Percentiles rank a stretch among this genome's conserved stretches.
These are phyloP conservation scores for Kazachstania psychrophila DNA, from an alignment of 805 yeast genomes.

Conservation along the genomic window DNA sequence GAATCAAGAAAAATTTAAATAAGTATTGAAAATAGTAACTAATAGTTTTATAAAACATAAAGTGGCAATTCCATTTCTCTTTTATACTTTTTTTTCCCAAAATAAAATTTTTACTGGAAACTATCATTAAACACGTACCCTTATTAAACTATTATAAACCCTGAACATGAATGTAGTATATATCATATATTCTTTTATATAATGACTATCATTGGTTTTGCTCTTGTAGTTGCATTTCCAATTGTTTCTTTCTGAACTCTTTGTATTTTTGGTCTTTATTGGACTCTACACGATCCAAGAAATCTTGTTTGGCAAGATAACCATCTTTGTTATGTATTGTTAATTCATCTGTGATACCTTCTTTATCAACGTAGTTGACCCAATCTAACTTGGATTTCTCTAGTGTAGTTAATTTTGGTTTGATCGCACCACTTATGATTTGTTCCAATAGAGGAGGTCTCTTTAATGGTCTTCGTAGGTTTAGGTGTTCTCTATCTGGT, in stretches of 20 bases:
- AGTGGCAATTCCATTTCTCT: background rate
- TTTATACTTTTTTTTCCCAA: background rate
- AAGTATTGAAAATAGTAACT: background rate
- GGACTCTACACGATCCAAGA: slow-evolving; percentile 62
- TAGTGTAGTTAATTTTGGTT: slow-evolving; percentile 76
- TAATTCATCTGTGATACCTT: slow-evolving; percentile 77
- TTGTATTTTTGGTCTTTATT: slow-evolving; percentile 33
- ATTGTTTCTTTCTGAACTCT: slow-evolving; percentile 31
- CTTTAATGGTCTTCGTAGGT: slow-evolving; percentile 50
- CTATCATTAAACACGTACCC: background rate
- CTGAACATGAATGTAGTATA: too few relatives aligned
- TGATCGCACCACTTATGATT: slow-evolving; percentile 57
- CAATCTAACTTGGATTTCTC: slow-evolving; percentile 92
- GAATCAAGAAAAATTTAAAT: background rate
- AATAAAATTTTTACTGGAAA: background rate
- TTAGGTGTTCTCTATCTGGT: slow-evolving; percentile 11
- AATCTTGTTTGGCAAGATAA: slow-evolving; percentile 83
- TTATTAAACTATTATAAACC: background rate
- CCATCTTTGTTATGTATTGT: slow-evolving; percentile 79
- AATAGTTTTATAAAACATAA: background rate
- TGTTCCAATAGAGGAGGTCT: slow-evolving; percentile 70
- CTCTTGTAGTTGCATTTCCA: slow-evolving; percentile 20
- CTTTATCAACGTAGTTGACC: slow-evolving; percentile 86
- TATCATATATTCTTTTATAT: too few relatives aligned
- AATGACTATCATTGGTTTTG: slow-evolving; percentile 1